Evolutionary conservation across 331 rosid species (phyloP), one percentile per base, ranked within the genome.

Genomic region (Saraca asoca): DNA sequence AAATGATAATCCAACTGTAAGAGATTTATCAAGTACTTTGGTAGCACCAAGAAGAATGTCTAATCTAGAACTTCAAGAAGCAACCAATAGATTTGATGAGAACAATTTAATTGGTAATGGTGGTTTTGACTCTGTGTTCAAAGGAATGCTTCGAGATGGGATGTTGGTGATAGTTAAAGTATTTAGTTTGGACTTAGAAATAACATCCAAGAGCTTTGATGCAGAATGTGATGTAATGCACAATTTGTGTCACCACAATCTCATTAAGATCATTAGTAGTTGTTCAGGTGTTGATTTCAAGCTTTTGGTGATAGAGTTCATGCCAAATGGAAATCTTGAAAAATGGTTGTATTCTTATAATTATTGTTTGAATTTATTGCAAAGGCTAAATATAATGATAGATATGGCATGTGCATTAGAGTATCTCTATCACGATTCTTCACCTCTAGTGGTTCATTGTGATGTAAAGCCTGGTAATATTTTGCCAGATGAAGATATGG

Each of bases 31-130:
- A 1, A 24, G 31, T 1, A 12, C 69, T 54, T n/a, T 37, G 17
- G 11, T 11, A 17, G 7, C 72, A 38, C 51, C 29, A 71, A 55
- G 45, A 33, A 72, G 17, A 8, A 34, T 64, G 38, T 53, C 82
- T 33, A 54, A 39, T 9, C 42, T 5, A 0, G 61, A 77, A 20
- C 63, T 77, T 43, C 6, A 12, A 4, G 7, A 48, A 33, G 77
- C 67, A 5, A 78, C 82, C 2, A 51, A 78, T 52, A 29, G 62
- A 11, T 78, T 72, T 14, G 12, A 13, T 17, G 75, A 45, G 49
- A 29, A 38, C 5, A 66, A 46, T n/a, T 18, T 71, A 37, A 31
- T 77, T 7, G 78, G 81, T 0, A 33, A 6, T 4, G 81, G 81
- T 17, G 15, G 20, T 51, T 64, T 64, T 42, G 64, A 77, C 0